Evolutionary conservation across 1,284 basidiomycete species (phyloP).

Genomic region (Puccinia triticina): DNA sequence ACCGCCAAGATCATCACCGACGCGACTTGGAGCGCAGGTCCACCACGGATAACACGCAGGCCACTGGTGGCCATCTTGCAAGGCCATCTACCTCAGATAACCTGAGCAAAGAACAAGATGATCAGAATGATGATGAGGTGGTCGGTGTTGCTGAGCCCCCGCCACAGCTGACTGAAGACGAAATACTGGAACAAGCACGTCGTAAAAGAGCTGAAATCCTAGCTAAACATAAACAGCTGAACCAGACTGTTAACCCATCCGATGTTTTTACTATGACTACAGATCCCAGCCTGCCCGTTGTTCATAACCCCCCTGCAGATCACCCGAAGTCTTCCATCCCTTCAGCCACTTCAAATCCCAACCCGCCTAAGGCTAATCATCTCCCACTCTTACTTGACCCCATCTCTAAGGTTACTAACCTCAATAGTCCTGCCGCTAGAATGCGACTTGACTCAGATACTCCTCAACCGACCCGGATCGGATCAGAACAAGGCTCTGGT

Average conservation of each 20-base stretch:
- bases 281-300: conserved; percentile 36
- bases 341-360: not conserved
- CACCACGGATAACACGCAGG: not conserved
- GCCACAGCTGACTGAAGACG: conserved; percentile 44
- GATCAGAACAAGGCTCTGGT: conserved; percentile 46
- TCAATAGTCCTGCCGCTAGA: conserved; percentile 38
- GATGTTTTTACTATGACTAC: conserved; percentile 51
- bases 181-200: conserved; percentile 52
- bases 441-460: conserved; percentile 41
- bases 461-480: conserved; percentile 41
- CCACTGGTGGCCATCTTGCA: not conserved
- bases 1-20: conserved; percentile 14
- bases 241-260: conserved; percentile 49
- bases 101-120: not conserved
- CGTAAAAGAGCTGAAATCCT: conserved; percentile 52
- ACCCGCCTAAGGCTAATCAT: conserved; percentile 1
- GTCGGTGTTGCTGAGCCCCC: not conserved
- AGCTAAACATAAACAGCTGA: conserved; percentile 51
- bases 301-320: conserved; percentile 20
- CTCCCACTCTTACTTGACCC: conserved; percentile 2
- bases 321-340: not conserved
- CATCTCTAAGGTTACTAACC: conserved; percentile 8
- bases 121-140: conserved; percentile 20
- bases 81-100: conserved; percentile 14
- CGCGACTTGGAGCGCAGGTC: conserved; percentile 2